Conservation (phyloP, 345 rosid species). For the Mercurialis annua region DNA sequence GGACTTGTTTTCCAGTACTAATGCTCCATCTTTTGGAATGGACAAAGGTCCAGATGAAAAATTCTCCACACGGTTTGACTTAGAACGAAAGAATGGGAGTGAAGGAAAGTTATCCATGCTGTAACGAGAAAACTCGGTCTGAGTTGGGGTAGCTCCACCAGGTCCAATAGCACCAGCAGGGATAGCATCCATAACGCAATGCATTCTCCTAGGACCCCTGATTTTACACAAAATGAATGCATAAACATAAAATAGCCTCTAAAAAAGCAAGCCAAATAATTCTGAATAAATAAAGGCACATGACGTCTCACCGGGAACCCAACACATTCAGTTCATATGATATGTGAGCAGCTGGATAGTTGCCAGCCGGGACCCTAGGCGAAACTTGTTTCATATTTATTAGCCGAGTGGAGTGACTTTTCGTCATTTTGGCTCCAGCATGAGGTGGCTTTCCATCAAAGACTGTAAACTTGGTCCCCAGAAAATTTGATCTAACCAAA, state of each 20-base stretch:
- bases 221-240: background rate
- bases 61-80: slow-evolving; percentile 19
- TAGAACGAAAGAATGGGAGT: slow-evolving; percentile 25
- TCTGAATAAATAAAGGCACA: background rate
- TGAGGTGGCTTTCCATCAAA: slow-evolving; percentile 36
- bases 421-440: slow-evolving; percentile 32
- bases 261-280: background rate
- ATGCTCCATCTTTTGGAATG: slow-evolving; percentile 23
- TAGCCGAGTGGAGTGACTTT: slow-evolving; percentile 31
- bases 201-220: slow-evolving; percentile 39
- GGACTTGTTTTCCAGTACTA: slow-evolving; percentile 26
- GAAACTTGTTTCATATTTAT: slow-evolving; percentile 34
- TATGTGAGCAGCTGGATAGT: slow-evolving; percentile 27
- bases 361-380: slow-evolving; percentile 34
- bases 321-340: slow-evolving; percentile 34
- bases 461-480: slow-evolving; percentile 34
- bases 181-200: slow-evolving; percentile 33
- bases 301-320: slow-evolving; percentile 29
- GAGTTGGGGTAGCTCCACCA: slow-evolving; percentile 30
- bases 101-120: slow-evolving; percentile 22
- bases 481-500: slow-evolving; percentile 30
- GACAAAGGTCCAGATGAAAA: slow-evolving; percentile 19
- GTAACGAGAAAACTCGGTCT: slow-evolving; percentile 24
- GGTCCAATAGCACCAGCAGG: slow-evolving; percentile 30
- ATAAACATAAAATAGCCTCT: background rate